Conservation (phyloP, 176 grass and related monocot species). For the Pontederia crassipes region DNA sequence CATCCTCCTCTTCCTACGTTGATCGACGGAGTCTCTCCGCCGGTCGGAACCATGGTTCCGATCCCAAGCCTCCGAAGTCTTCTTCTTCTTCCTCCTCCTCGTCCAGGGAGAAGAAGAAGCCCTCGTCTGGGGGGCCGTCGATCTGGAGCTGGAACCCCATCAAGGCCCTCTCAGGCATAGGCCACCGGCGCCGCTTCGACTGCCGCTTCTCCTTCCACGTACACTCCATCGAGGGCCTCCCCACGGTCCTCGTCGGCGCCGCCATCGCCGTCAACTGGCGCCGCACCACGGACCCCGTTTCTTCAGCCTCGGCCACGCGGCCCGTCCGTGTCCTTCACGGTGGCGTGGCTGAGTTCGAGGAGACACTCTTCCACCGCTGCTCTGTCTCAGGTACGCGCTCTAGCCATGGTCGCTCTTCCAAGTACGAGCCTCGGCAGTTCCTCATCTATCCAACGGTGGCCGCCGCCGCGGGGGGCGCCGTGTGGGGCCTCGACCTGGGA, state of each 20-base stretch:
- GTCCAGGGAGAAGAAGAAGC: constrained; percentile 40
- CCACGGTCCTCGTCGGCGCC: constrained; percentile 40
- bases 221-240: constrained; percentile 71
- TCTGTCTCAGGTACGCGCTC: constrained; percentile 47
- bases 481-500: constrained; percentile 52
- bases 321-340: constrained; percentile 40
- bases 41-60: constrained; percentile 19
- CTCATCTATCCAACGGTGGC: constrained; percentile 27
- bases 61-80: constrained; percentile 18
- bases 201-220: constrained; percentile 78
- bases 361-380: constrained; percentile 54
- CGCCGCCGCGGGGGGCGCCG: constrained; percentile 25
- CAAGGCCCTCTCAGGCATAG: constrained; percentile 75
- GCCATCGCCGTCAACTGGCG: constrained; percentile 56
- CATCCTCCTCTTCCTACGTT: constrained; percentile 23
- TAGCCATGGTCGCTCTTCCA: constrained; percentile 33
- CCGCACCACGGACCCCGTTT: constrained; percentile 30
- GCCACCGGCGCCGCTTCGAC: constrained; percentile 64
- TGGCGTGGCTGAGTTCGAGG: constrained; percentile 51
- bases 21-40: constrained; percentile 9
- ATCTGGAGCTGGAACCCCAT: constrained; percentile 35
- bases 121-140: not conserved
- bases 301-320: constrained; percentile 27
- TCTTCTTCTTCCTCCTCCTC: constrained; percentile 22
- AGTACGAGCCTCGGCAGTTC: constrained; percentile 83